A percentile compares a stretch with the other conserved stretches of the same genome.
phyloP scores from a whole-genome alignment of 805 yeast genomes.

The Ogataea siamensis region DNA sequence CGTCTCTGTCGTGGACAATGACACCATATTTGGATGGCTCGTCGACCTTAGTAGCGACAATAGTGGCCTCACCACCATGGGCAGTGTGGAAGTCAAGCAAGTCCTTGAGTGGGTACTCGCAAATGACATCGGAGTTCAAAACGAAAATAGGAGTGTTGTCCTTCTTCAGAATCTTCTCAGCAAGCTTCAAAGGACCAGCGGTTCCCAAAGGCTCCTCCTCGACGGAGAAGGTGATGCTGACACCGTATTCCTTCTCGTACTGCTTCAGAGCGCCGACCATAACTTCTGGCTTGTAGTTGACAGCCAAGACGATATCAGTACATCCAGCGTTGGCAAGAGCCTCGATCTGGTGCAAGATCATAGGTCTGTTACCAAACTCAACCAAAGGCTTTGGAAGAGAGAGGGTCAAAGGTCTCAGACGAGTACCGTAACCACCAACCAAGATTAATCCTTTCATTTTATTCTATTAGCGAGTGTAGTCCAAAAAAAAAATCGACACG shows the following conservation, averaged over 20 bases:
- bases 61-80: constrained; percentile 98
- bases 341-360: constrained; percentile 98
- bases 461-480: constrained; percentile 15
- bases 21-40: constrained; percentile 99
- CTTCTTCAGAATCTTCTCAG: constrained; percentile 89
- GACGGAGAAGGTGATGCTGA: constrained; percentile 91
- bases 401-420: constrained; percentile 96
- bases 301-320: constrained; percentile 97
- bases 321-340: constrained; percentile 98
- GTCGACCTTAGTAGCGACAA: constrained; percentile 98
- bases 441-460: constrained; percentile 92
- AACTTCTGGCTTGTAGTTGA: constrained; percentile 98
- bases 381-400: constrained; percentile 96
- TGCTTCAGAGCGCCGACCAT: constrained; percentile 94
- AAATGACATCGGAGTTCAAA: constrained; percentile 95
- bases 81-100: constrained; percentile 88
- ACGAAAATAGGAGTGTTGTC: constrained; percentile 97
- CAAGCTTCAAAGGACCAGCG: constrained; percentile 98
- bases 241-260: constrained; percentile 94
- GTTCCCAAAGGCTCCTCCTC: constrained; percentile 99
- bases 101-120: constrained; percentile 96
- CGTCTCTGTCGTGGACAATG: constrained; percentile 94
- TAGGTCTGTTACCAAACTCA: constrained; percentile 98
- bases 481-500: constrained; percentile 12
- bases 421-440: constrained; percentile 99